Conservation (phyloP, 140 eudicot genomes). For the Bidens hawaiensis region DNA sequence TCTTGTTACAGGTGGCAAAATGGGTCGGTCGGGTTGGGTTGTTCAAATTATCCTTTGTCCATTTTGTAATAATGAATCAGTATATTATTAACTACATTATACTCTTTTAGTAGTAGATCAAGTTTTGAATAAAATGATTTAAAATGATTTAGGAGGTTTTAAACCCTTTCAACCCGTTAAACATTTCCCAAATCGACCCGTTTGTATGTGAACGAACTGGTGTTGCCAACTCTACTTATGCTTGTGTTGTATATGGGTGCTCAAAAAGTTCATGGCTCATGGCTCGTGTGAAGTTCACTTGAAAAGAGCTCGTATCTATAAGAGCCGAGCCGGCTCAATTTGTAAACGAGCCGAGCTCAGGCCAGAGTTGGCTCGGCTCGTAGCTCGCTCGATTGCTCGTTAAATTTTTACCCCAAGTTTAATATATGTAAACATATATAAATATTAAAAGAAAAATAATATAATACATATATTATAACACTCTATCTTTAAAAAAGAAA, state of each 20-base stretch:
- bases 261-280: too few relatives aligned
- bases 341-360: too few relatives aligned
- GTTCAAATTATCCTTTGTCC: neutral
- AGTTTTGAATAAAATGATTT: neutral
- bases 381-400: too few relatives aligned
- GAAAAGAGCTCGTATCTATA: too few relatives aligned
- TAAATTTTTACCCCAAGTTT: too few relatives aligned
- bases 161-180: neutral
- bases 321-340: too few relatives aligned
- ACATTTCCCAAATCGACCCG: neutral
- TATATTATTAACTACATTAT: neutral
- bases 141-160: neutral
- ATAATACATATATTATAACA: too few relatives aligned
- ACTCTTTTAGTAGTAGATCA: neutral
- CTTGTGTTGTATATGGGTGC: conserved; percentile 31
- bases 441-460: too few relatives aligned
- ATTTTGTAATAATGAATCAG: neutral
- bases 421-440: too few relatives aligned
- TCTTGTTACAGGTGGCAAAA: conserved; percentile 21
- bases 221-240: conserved; percentile 15
- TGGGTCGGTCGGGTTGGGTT: neutral
- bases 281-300: too few relatives aligned
- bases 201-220: neutral
- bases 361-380: too few relatives aligned
- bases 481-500: too few relatives aligned